Conservation (phyloP, 1,139 yeast genomes). For the Meyerozyma guilliermondii region DNA sequence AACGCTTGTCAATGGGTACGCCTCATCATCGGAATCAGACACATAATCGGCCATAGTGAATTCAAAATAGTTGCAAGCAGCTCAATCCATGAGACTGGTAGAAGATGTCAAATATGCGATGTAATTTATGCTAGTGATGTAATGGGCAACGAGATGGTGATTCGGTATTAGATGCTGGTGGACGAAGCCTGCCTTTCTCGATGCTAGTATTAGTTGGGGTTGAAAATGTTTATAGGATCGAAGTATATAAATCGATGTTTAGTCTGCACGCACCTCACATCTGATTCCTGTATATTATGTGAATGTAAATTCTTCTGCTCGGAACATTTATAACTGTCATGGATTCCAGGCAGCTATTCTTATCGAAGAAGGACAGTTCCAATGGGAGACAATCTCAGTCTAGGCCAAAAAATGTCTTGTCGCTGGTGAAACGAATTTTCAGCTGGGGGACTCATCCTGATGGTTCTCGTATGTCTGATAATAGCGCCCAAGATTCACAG, state of each 20-base stretch:
- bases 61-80: neutral
- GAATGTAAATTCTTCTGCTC: neutral
- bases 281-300: neutral
- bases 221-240: too few relatives aligned
- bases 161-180: too few relatives aligned
- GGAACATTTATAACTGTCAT: neutral
- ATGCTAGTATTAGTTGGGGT: too few relatives aligned
- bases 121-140: neutral
- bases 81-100: neutral
- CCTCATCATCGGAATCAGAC: conserved; percentile 12
- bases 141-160: neutral
- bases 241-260: too few relatives aligned
- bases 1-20: neutral
- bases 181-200: too few relatives aligned
- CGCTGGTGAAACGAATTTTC: neutral
- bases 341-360: neutral
- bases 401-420: neutral
- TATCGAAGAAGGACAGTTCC: neutral
- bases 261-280: too few relatives aligned
- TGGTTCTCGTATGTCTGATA: neutral
- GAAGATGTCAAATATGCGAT: neutral
- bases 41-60: conserved; percentile 10
- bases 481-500: neutral
- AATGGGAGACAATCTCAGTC: neutral
- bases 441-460: neutral